Evolutionary conservation across 371 early-diverging fungal genomes (phyloP).

Genomic region (Mucor circinelloides): DNA sequence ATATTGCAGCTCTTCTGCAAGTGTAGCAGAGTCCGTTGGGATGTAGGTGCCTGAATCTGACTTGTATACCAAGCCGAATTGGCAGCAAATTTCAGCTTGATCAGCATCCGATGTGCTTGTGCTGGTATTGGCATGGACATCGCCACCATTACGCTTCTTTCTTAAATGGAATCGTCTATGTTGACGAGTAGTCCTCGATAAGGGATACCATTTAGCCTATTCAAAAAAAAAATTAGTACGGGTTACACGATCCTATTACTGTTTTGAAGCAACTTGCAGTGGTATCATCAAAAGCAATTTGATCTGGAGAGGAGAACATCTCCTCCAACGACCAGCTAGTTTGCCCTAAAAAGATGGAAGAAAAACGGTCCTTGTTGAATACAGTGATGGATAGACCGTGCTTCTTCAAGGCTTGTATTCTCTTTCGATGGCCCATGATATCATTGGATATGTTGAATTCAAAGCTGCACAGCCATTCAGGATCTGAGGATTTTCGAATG

Average conservation of each 20-base stretch:
- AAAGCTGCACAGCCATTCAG: conserved; percentile 48
- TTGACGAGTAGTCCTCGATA: conserved; percentile 11
- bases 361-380: conserved; percentile 46
- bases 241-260: conserved; percentile 11
- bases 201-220: conserved; percentile 27
- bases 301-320: conserved; percentile 23
- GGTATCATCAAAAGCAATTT: conserved; percentile 26
- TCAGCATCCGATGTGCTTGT: conserved; percentile 8
- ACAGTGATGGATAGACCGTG: conserved; percentile 38
- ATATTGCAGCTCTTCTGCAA: conserved; percentile 23
- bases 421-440: conserved; percentile 21
- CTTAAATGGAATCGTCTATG: conserved; percentile 17
- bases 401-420: conserved; percentile 25
- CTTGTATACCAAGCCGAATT: conserved; percentile 18
- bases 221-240: neutral
- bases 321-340: conserved; percentile 31
- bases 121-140: conserved; percentile 2
- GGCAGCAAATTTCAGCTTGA: conserved; percentile 21
- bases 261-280: neutral
- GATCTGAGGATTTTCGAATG: conserved; percentile 33
- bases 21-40: neutral
- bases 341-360: conserved; percentile 45
- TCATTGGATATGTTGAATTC: conserved; percentile 40
- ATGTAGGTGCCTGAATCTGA: conserved; percentile 5
- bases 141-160: conserved; percentile 9